Percentiles rank a stretch among this genome's conserved stretches.
phyloP scores from a whole-genome alignment of 2,329 filamentous ascomycete species.

The Trichocomaceae sp. region DNA sequence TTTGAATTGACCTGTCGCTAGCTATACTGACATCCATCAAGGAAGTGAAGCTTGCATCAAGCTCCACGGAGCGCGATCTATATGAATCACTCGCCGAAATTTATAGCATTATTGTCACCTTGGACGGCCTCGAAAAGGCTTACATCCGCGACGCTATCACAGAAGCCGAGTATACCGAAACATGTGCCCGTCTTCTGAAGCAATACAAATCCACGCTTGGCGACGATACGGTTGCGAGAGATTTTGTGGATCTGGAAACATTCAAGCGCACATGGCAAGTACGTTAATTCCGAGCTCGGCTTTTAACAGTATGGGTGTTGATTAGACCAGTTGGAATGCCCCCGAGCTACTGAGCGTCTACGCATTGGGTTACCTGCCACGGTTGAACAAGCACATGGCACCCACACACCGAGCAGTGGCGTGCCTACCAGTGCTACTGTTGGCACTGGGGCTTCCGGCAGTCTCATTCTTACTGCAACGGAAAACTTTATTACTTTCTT shows the following conservation, averaged over 20 bases:
- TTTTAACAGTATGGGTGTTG: constrained; percentile 3
- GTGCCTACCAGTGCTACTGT: constrained; percentile 21
- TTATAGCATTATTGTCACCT: constrained; percentile 92
- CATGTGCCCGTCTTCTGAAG: constrained; percentile 85
- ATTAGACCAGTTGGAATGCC: constrained; percentile 70
- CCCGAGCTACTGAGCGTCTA: constrained; percentile 85
- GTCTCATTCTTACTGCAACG: constrained; percentile 78
- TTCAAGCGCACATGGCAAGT: constrained; percentile 93
- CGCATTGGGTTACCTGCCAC: constrained; percentile 90
- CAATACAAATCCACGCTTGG: constrained; percentile 94
- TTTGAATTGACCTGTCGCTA: constrained; percentile 7
- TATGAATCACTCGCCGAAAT: constrained; percentile 95
- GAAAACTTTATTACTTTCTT: constrained; percentile 99
- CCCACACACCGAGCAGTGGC: constrained; percentile 38
- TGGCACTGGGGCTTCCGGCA: constrained; percentile 44
- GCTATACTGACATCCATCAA: constrained; percentile 34
- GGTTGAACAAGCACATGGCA: constrained; percentile 52
- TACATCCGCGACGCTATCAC: constrained; percentile 93
- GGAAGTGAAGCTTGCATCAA: constrained; percentile 90
- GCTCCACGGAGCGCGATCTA: constrained; percentile 79
- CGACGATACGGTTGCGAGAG: constrained; percentile 81
- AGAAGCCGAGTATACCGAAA: constrained; percentile 90
- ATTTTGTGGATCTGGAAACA: constrained; percentile 79
- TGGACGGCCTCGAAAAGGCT: constrained; percentile 92
- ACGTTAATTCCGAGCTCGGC: constrained; percentile 32